Evolutionary conservation across 176 grass and related monocot genomes (phyloP), one percentile per base, ranked within the genome.

Genomic region (Carex parvula): DNA sequence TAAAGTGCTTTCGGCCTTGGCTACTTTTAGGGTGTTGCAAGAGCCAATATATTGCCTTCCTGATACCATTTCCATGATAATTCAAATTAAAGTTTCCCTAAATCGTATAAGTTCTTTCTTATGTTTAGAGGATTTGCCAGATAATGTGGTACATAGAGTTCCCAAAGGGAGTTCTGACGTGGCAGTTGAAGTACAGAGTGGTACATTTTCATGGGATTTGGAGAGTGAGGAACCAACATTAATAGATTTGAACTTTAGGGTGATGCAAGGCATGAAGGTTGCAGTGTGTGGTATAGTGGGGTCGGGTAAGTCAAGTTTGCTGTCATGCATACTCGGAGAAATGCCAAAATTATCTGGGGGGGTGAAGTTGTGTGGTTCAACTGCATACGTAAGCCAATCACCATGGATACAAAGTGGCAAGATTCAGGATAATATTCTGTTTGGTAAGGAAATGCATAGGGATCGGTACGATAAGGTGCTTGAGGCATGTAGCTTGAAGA

Each of bases 341-440:
- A 83, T 97, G 46, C 94, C 91, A 16, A 97, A 88, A 67, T 66
- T 97, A 63, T 89, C 80, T 22, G 91, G 91, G 64, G 85, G 87
- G n/a, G 69, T 93, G 22, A 77, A 77, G 75, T 72, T 84, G 17
- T 88, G 87, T 89, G 94, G 94, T 26, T 86, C 33, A 52, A 85
- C 79, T 32, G 87, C 94, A 52, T 96, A 86, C 86, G 93, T 96
- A 29, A 84, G 79, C 64, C 90, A 91, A 21, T 87, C 89, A 41
- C 80, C 94, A 79, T 96, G 94, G 94, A 93, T 96, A 68, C 91
- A 91, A 4, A 96, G 89, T 88, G 89, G 85, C 3, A 96, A 21
- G 5, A 85, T 96, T 77, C 46, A 89, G 73, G 89, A 87, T 2
- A 96, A 96, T 53, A 88, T 96, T 79, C 66, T 86, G 78, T 92